These are phyloP conservation scores for Allantophomopsis cytisporea DNA, from an alignment of 2,329 filamentous ascomycete species.

Conservation along the genomic window DNA sequence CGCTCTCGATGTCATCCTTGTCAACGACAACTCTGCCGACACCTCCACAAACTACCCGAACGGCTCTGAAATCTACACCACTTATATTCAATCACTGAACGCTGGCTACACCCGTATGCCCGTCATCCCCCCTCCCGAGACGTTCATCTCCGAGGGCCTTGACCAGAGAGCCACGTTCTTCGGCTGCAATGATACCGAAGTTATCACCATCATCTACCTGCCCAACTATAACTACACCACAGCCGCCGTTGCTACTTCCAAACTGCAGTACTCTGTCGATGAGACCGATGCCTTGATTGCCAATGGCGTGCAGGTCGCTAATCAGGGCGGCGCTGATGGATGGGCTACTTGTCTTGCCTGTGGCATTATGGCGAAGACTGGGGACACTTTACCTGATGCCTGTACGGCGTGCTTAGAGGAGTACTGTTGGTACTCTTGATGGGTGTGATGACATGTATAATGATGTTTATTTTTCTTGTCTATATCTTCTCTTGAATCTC, in stretches of 20 bases:
- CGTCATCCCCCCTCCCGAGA: slow-evolving; percentile 36
- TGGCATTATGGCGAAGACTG: slow-evolving; percentile 21
- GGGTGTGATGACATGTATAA: background rate
- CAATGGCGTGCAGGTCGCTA: slow-evolving; percentile 20
- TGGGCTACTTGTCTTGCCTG: slow-evolving; percentile 23
- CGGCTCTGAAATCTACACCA: slow-evolving; percentile 41
- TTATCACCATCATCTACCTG: slow-evolving; percentile 21
- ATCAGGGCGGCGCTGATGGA: slow-evolving; percentile 15
- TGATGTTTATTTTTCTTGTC: too few species aligned
- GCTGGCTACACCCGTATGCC: slow-evolving; percentile 44
- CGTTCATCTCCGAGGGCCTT: slow-evolving; percentile 42
- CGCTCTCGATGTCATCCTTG: slow-evolving; percentile 47
- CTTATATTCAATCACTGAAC: slow-evolving; percentile 37
- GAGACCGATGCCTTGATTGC: slow-evolving; percentile 21
- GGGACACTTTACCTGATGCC: slow-evolving; percentile 14
- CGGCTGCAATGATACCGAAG: slow-evolving; percentile 32
- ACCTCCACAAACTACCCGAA: slow-evolving; percentile 44
- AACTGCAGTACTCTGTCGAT: slow-evolving; percentile 17
- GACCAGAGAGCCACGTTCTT: slow-evolving; percentile 50
- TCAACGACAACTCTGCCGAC: slow-evolving; percentile 51
- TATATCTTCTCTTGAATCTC: too few species aligned
- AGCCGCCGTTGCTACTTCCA: slow-evolving; percentile 14
- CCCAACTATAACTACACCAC: slow-evolving; percentile 23
- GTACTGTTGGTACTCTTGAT: slow-evolving; percentile 21
- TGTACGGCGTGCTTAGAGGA: slow-evolving; percentile 25